Base-by-base conservation (phyloP, 208 protist species). In the Herpetomonas muscarum region DNA sequence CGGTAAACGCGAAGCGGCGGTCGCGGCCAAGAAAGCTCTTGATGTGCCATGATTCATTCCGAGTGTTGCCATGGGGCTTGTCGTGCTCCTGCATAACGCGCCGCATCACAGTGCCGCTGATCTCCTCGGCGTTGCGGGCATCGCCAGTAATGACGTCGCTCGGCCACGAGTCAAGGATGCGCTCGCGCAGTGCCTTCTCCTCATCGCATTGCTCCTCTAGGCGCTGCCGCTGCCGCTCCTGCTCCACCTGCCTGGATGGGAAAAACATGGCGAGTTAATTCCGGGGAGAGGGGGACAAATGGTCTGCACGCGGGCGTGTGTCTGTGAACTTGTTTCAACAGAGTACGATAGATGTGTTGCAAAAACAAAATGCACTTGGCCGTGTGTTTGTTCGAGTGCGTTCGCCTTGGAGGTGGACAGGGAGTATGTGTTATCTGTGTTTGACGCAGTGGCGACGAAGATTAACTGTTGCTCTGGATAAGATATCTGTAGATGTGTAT, bases 1-100 rank as follows among this genome's bases (percentile, higher is more conserved):
- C 74, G 36, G 61, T 78, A 15, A 87, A 41, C 34, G 68, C 64
- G 50, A 77, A 84, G 22, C 74, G 70, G 29, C 67, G 68, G 17
- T 75, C 50, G 19, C 55, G 36, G 15, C 76, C 76, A 29, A 84
- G 56, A n/a, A 57, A 59, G 28, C 65, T 66, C 28, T 76, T 66
- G 28, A 84, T 24, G 45, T 51, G 67, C 73, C 73, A 87, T 17
- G 55, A 60, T 58, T 87, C 81, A 19, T 42, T 54, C 3, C 57
- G 65, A 55, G 66, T 78, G 45, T 79, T 36, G 22, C 61, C 55
- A 48, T 82, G 81, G 7, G 73, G 74, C 1, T 45, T 55, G 36
- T 74, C 74, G 61, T 81, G 76, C 3, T 79, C 57, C 3, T 66
- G 47, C 28, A 73, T 26, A 1, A 73, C 25, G n/a, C 45, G 47